Base-by-base conservation (phyloP, 129 eudicot species). In the Silybum marianum region DNA sequence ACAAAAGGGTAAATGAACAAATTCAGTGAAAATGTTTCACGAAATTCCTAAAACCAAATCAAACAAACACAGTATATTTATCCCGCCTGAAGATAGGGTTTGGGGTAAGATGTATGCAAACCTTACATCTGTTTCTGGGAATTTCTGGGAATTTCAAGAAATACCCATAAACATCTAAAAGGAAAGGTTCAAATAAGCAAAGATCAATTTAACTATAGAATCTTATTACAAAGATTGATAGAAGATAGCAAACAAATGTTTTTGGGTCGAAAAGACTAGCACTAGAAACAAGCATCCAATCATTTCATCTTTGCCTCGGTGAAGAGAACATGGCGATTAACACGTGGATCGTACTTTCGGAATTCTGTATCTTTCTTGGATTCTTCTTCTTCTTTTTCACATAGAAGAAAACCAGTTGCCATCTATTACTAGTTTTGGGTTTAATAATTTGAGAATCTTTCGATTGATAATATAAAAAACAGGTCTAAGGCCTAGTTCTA, bases 291-390 rank as follows among this genome's bases (percentile, higher is more conserved):
- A 18, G 66, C n/a, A n/a, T n/a, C 23, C 66, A 58, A 83, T 89
- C 86, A 91, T 65, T 91, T 95, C 95, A 95, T 96, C 87, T 96
- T 96, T 25, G 90, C 94, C 85, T 96, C 99, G 0, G 92, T 93
- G 73, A 96, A 96, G 36, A 93, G 80, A 66, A 96, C 97, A 78
- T 96, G 99, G 48, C 91, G 87, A 78, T 91, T 93, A 28, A 96
- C 98, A 69, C 98, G 95, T 46, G 98, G 99, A 77, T 93, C 98
- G 60, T 89, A 96, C 85, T 96, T 96, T 2, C 93, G 85, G 71
- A 96, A 91, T 86, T 96, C 97, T 84, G 88, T 18, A 87, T 79
- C 89, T 88, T 91, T 87, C 86, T 93, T 7, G 99, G 92, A 65
- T 88, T 93, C 87, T 93, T 96, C 88, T 84, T 93, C 85, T 86